Base-by-base conservation (phyloP, 2,329 filamentous ascomycete genomes). In the Xylariaceae sp. region DNA sequence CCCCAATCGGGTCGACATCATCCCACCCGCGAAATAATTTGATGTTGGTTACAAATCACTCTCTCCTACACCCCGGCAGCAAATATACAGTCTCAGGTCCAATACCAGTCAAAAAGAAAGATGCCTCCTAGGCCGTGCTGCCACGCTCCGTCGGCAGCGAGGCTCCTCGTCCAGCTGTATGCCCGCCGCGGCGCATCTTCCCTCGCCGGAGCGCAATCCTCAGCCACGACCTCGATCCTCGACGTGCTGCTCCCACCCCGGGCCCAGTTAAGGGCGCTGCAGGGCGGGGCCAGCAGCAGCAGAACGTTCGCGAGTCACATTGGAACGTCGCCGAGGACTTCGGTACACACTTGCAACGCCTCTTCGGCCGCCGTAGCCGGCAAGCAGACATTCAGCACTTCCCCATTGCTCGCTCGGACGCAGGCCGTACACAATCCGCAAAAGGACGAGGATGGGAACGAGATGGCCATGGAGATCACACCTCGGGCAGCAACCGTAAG, bases 381-480 rank as follows among this genome's bases (percentile, higher is more conserved):
- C 34, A 47, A 33, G 28, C 43, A 40, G 19, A 13, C 48, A 6
- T 58, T 58, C 10, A 50, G 46, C 16, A 48, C 44, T 2, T 56
- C 56, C 5, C 13, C 42, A 22, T 31, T 46, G 14, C 47, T 55
- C 7, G 48, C 48, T 19, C 72, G 71, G 53, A 86, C 83, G 0
- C 69, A 71, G 31, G 77, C 77, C 40, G 71, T 84, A 5, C 70
- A 77, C 58, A 96, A 97, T 67, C 89, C 90, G 0, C 84, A 87
- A 60, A 80, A 79, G 50, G 89, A 94, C 67, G 89, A 95, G 31
- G 84, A 92, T 50, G 93, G 93, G 22, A 87, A 90, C n/a, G 82
- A 87, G 17, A 90, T 96, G 85, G 75, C 76, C 61, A 79, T 99
- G 19, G 86, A 87, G 48, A 96, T 97, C 56, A 95, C 91, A 0